Percentiles rank a stretch among this genome's conserved stretches.
These are phyloP conservation scores for Fistulifera pelliculosa DNA, from an alignment of 108 stramenopile species.

Conservation along the genomic window DNA sequence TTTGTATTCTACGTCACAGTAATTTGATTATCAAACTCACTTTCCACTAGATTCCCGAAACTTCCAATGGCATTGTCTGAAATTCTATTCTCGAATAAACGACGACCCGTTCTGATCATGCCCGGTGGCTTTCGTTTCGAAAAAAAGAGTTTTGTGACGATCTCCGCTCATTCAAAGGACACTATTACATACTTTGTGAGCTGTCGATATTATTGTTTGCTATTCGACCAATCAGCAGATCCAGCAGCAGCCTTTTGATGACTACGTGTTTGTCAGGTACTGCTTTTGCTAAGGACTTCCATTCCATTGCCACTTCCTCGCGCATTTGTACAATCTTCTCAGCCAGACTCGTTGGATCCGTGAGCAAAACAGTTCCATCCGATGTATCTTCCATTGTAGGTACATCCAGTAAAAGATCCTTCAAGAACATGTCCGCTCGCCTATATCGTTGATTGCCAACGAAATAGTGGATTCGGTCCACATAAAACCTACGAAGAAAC, in stretches of 20 bases:
- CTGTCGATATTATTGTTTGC: too few species aligned
- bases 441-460: constrained; percentile 53
- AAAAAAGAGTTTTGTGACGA: too few species aligned
- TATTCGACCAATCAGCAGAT: constrained; percentile 26
- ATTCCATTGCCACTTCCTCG: constrained; percentile 52
- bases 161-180: too few species aligned
- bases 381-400: constrained; percentile 22
- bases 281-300: constrained; percentile 31
- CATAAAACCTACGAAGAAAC: constrained; percentile 42
- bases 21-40: too few species aligned
- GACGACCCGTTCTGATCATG: too few species aligned
- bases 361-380: constrained; percentile 15
- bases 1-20: too few species aligned
- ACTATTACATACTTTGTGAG: too few species aligned
- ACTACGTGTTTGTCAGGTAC: constrained; percentile 44
- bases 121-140: too few species aligned
- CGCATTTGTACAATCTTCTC: constrained; percentile 45
- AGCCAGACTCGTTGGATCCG: constrained; percentile 56
- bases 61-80: too few species aligned
- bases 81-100: too few species aligned
- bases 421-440: constrained; percentile 65
- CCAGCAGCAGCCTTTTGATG: constrained; percentile 44
- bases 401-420: constrained; percentile 39
- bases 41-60: too few species aligned
- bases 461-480: constrained; percentile 38